Conservation (phyloP, 306 rosid species). For the Hippophae tibetana region DNA sequence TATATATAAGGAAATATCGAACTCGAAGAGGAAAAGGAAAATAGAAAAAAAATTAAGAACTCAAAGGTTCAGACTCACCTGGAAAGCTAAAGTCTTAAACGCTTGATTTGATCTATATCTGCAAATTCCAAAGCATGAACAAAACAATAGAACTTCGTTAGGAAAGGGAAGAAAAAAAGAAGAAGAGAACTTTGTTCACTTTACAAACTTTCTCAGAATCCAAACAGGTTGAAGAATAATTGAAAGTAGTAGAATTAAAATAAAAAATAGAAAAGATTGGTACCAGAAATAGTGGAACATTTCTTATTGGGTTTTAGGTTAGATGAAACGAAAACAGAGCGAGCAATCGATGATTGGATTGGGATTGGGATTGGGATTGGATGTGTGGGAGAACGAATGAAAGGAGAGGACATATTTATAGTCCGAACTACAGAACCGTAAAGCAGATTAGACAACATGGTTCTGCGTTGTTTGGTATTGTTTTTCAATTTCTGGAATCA, state of each 20-base stretch:
- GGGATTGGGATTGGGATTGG: no score
- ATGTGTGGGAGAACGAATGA: slow-evolving; percentile 5
- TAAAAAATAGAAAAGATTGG: background rate
- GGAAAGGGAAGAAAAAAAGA: slow-evolving; percentile 1
- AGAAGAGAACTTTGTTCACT: background rate
- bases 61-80: slow-evolving; percentile 29
- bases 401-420: slow-evolving; percentile 48
- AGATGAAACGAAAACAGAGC: background rate
- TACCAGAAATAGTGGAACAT: slow-evolving; percentile 39
- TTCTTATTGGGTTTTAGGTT: background rate
- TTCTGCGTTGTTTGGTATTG: slow-evolving; percentile 6
- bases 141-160: slow-evolving; percentile 23
- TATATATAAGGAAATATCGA: background rate
- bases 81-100: slow-evolving; percentile 22
- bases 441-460: slow-evolving; percentile 42
- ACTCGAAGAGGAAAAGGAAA: background rate
- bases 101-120: slow-evolving; percentile 20
- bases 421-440: slow-evolving; percentile 11
- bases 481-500: background rate
- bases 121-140: slow-evolving; percentile 42
- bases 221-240: background rate
- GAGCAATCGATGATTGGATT: slow-evolving; percentile 9
- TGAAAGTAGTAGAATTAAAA: background rate
- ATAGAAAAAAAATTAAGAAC: background rate
- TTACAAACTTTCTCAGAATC: slow-evolving; percentile 2